A percentile compares a stretch with the other conserved stretches of the same genome.
phyloP scores from a whole-genome alignment of 345 rosid species.

The Anastatica hierochuntica region DNA sequence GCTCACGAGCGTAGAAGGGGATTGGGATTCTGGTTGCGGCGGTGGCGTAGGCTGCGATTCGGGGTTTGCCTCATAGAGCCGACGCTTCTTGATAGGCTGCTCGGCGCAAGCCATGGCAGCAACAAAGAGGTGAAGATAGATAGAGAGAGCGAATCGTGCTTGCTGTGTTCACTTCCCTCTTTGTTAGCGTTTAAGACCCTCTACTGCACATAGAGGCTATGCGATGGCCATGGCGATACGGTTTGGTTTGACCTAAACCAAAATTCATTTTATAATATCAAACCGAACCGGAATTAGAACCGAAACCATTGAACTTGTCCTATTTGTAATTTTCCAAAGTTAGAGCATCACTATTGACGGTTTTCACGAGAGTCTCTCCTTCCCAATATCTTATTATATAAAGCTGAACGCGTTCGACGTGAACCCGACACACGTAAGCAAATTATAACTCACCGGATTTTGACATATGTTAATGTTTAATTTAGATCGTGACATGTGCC shows the following conservation, averaged over 20 bases:
- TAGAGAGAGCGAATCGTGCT: background rate
- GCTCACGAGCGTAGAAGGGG: slow-evolving; percentile 15
- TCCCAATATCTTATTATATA: too few species aligned
- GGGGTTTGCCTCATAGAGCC: slow-evolving; percentile 43
- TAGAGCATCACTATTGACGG: too few species aligned
- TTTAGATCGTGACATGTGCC: too few species aligned
- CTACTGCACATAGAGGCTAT: background rate
- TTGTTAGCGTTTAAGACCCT: slow-evolving; percentile 5
- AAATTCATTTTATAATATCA: too few species aligned
- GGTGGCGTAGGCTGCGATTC: slow-evolving; percentile 25
- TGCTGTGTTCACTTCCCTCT: background rate
- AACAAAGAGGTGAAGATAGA: background rate
- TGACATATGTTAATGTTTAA: too few species aligned
- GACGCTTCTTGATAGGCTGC: slow-evolving; percentile 93
- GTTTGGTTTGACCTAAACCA: slow-evolving; percentile 3
- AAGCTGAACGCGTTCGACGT: too few species aligned
- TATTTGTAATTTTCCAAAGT: too few species aligned
- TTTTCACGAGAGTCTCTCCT: too few species aligned
- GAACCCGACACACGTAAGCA: too few species aligned
- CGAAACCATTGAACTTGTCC: too few species aligned
- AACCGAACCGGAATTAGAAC: too few species aligned
- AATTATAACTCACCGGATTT: too few species aligned
- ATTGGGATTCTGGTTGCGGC: slow-evolving; percentile 12
- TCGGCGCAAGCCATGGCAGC: slow-evolving; percentile 52
- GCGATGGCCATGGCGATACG: background rate